Base-by-base conservation (phyloP, 257 asterid genomes). In the Solanum lycopersicoides region DNA sequence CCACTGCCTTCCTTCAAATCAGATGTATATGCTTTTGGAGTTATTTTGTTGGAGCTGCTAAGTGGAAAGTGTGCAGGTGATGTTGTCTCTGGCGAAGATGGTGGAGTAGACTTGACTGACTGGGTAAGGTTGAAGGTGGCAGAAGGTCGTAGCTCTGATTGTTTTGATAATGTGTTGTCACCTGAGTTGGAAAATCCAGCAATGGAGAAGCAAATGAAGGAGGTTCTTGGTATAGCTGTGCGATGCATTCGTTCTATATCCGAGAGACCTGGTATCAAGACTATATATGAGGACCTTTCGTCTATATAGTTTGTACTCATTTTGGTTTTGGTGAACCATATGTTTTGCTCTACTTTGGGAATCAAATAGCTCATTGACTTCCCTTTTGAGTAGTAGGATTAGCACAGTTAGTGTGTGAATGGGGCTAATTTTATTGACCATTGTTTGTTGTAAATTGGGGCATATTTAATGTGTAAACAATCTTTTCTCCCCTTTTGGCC, bases 51-150 rank as follows among this genome's bases (percentile, higher is more conserved):
- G 86, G 99, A 97, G 83, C 95, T 97, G 71, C 91, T 96, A 1
- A 96, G 98, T 0, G 99, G 99, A 41, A 97, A 93, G 87, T 94
- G 99, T 86, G 99, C 99, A 0, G 99, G 99, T 0, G 99, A 97
- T 89, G 99, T 97, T 12, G 98, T 97, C n/a, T 93, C 98, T 4
- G 98, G 96, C 12, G 97, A 92, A 32, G 97, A 93, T n/a, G 98
- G 99, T 16, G 99, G 99, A 44, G 97, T 96, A 6, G 98, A 96
- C 76, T 86, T 97, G 93, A 94, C 97, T 0, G 98, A 97, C 50
- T 96, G 99, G 99, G 99, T 96, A 63, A 93, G 99, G 83, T 82
- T 97, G 89, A 93, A 96, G 93, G 99, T 94, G 88, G 94, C 98
- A 1, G 99, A 94, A 87, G 98, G 98, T 3, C 92, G 84, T 35